Base-by-base conservation (phyloP, 805 yeast species). In the Yamadazyma sp. region DNA sequence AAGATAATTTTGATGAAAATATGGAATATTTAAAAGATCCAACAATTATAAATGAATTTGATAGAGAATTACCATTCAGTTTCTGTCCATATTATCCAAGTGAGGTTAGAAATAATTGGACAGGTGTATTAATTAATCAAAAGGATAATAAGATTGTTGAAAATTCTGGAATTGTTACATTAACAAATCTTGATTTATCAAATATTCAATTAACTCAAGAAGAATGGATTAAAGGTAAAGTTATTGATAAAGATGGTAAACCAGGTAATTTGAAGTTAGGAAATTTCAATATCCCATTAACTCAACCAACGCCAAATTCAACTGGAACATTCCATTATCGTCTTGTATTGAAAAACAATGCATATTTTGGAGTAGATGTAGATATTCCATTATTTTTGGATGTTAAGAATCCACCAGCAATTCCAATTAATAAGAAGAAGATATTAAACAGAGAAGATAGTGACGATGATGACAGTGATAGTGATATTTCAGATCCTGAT, bases 61-160 rank as follows among this genome's bases (percentile, higher is more conserved):
- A 82, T 48, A 93, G 96, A n/a, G 40, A 48, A 25, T 60, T 88
- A 36, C 86, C 88, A 27, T 50, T 56, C n/a, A 71, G 86, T 2
- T 70, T 68, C 42, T 78, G 94, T 0, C 95, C 96, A 31, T 77
- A 68, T 53, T 86, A 80, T 70, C 97, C 98, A 16, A 66, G 63
- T 12, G 35, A 40, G 10, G 44, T 67, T n/a, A 60, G 65, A 31
- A 57, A 68, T 42, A 47, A 45, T 19, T 91, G 95, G 89, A 67
- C 76, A 30, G 89, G 82, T 21, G 72, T 81, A 33, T 60, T 93
- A 33, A 65, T 76, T 21, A 65, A 75, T 35, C 96, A 86, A 57
- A 79, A 79, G 47, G 98, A 91, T 59, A 78, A 77, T 41, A 86
- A 84, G 56, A 64, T 93, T 30, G 75, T 82, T 15, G 96, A 89